Conservation (phyloP, 345 rosid species). For the Gossypium bickii region DNA sequence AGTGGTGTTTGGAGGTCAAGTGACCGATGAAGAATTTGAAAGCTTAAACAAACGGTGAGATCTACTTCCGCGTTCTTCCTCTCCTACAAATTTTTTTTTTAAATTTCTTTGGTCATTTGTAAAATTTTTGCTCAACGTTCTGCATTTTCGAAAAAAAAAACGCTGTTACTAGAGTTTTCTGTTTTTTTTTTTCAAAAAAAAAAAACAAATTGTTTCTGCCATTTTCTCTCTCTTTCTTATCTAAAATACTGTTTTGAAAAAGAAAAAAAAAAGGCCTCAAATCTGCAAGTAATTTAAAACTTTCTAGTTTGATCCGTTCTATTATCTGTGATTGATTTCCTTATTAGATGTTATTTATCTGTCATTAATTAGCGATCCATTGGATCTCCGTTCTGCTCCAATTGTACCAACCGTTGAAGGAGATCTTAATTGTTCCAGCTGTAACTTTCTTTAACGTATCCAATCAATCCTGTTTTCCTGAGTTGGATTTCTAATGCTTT, state of each 20-base stretch:
- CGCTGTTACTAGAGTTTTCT: not conserved
- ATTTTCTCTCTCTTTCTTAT: conserved; percentile 5
- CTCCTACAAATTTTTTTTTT: not conserved
- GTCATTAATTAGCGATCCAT: not conserved
- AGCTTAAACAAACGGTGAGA: conserved; percentile 80
- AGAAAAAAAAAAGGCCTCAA: not conserved
- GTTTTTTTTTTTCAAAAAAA: not conserved
- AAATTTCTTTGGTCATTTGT: not conserved
- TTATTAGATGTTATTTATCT: not conserved
- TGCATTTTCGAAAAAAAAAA: not conserved
- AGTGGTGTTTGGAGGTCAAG: conserved; percentile 98
- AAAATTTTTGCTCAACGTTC: not conserved
- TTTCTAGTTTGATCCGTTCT: conserved; percentile 16
- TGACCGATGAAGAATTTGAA: conserved; percentile 88
- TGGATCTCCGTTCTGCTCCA: not conserved
- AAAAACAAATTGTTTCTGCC: not conserved
- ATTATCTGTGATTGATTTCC: not conserved
- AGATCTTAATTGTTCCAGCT: not conserved
- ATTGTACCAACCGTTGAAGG: not conserved
- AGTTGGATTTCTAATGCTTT: not conserved
- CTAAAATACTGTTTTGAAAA: not conserved
- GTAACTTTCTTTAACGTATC: not conserved
- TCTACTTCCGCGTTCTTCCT: conserved; percentile 26
- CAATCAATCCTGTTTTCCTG: not conserved
- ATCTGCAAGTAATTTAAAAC: not conserved